Evolutionary conservation across 2,329 filamentous ascomycete genomes (phyloP).

Genomic region (Sporothrix sp.): DNA sequence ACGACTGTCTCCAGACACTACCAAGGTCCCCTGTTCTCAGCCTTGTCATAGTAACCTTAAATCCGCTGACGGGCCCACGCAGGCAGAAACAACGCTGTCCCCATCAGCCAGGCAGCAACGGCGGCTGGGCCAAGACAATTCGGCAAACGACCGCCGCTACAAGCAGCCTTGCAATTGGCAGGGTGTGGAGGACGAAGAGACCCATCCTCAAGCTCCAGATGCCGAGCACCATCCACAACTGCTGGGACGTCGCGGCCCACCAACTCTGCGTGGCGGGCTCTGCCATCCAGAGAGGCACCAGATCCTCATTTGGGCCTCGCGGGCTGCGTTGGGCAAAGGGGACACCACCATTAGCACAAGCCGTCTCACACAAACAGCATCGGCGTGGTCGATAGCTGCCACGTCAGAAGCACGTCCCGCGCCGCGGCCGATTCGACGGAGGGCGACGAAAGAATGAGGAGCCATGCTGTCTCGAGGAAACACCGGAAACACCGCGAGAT

Average conservation of each 20-base stretch:
- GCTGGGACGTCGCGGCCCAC: no score
- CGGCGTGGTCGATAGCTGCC: not conserved
- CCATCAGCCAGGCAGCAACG: constrained; percentile 3
- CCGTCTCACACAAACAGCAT: not conserved
- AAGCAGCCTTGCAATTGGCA: no score
- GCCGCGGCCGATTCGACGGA: not conserved
- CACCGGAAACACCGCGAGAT: no score
- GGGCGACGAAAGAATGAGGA: not conserved
- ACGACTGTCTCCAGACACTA: no score
- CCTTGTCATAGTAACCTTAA: not conserved
- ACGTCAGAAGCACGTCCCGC: not conserved
- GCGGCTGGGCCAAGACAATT: not conserved
- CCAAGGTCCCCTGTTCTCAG: no score
- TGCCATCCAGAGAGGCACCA: not conserved
- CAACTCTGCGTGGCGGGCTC: no score
- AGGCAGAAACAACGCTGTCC: not conserved
- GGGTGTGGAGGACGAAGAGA: no score
- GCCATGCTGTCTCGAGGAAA: no score
- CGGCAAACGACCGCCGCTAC: not conserved
- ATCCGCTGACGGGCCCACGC: not conserved
- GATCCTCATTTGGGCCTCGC: no score
- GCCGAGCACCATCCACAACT: no score
- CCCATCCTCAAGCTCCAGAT: no score
- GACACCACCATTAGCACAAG: not conserved
- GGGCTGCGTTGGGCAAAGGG: not conserved